Conservation (phyloP, 2,329 filamentous ascomycete genomes). For the Diplodia mutila region DNA sequence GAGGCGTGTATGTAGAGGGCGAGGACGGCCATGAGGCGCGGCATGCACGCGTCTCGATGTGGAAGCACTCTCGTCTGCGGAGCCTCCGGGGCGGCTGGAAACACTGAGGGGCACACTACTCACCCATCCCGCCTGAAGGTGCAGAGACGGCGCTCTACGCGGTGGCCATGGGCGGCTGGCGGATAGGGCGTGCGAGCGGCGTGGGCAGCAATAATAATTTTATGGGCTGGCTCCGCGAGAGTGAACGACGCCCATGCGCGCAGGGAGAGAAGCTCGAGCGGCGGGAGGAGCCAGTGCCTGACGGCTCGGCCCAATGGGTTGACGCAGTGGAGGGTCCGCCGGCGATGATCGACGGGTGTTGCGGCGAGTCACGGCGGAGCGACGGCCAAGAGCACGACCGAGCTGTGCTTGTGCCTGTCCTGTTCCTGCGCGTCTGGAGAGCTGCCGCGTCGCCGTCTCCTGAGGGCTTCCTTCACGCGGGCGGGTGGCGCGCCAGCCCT, state of each 20-base stretch:
- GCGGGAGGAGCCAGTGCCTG: conserved; percentile 20
- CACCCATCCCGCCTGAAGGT: conserved; percentile 44
- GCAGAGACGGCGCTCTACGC: conserved; percentile 27
- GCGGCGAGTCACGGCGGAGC: conserved; percentile 22
- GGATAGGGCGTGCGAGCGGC: conserved; percentile 29
- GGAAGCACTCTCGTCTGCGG: conserved; percentile 13
- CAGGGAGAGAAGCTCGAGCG: conserved; percentile 25
- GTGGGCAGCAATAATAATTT: conserved; percentile 26
- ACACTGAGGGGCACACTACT: conserved; percentile 29
- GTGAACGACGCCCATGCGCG: conserved; percentile 22
- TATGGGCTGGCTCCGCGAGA: conserved; percentile 9
- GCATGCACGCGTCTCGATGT: conserved; percentile 29
- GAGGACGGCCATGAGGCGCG: conserved; percentile 4
- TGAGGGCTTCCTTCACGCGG: conserved; percentile 21
- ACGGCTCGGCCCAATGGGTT: conserved; percentile 23
- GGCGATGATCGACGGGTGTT: conserved; percentile 25
- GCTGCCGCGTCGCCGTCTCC: conserved; percentile 21
- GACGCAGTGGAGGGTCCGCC: conserved; percentile 18
- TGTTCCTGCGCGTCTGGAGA: conserved; percentile 2
- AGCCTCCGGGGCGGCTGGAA: conserved; percentile 9
- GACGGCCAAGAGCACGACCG: conserved; percentile 7
- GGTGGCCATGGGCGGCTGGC: conserved; percentile 29
- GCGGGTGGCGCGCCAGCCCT: conserved; percentile 12
- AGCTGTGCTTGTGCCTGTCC: background rate
- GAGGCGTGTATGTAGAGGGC: background rate